Percentiles rank a stretch among this genome's conserved stretches.
Conservation (phyloP, 768 basidiomycete genomes). For the Rhizopogon salebrosus region DNA sequence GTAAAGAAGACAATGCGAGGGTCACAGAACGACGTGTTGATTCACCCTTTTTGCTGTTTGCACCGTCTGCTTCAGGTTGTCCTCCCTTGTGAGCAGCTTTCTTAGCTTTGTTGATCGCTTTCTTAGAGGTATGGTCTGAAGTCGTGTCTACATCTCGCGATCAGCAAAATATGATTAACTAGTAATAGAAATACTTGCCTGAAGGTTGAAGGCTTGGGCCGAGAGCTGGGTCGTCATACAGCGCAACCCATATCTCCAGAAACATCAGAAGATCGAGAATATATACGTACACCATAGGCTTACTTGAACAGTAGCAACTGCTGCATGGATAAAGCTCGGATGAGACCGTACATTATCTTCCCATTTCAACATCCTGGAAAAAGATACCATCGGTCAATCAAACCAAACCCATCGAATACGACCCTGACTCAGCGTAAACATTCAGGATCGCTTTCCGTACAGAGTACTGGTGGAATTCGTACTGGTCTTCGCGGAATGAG, state of each 20-base stretch:
- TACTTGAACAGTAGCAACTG: constrained; percentile 67
- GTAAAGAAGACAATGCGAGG: constrained; percentile 10
- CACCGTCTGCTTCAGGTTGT: constrained; percentile 47
- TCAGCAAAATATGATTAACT: background rate
- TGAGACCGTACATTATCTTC: constrained; percentile 77
- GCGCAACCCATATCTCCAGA: constrained; percentile 63
- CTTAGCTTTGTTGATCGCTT: constrained; percentile 84
- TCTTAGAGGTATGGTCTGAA: constrained; percentile 46
- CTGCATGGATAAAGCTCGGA: constrained; percentile 70
- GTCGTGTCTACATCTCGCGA: background rate
- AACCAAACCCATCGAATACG: background rate
- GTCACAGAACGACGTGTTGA: constrained; percentile 10
- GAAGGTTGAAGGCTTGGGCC: constrained; percentile 34
- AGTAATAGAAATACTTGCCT: constrained; percentile 22
- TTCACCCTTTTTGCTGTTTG: constrained; percentile 57
- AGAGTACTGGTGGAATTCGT: constrained; percentile 96
- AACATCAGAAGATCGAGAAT: constrained; percentile 8
- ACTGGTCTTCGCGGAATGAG: constrained; percentile 92
- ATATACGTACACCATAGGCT: background rate
- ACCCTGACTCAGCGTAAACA: constrained; percentile 75
- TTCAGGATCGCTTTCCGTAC: constrained; percentile 84
- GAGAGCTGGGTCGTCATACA: constrained; percentile 69
- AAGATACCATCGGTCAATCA: constrained; percentile 1
- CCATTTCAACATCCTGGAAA: constrained; percentile 67
- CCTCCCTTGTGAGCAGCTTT: constrained; percentile 62